These are phyloP conservation scores for Toxicodendron radicans DNA, from an alignment of 345 rosid genomes.

Conservation along the genomic window DNA sequence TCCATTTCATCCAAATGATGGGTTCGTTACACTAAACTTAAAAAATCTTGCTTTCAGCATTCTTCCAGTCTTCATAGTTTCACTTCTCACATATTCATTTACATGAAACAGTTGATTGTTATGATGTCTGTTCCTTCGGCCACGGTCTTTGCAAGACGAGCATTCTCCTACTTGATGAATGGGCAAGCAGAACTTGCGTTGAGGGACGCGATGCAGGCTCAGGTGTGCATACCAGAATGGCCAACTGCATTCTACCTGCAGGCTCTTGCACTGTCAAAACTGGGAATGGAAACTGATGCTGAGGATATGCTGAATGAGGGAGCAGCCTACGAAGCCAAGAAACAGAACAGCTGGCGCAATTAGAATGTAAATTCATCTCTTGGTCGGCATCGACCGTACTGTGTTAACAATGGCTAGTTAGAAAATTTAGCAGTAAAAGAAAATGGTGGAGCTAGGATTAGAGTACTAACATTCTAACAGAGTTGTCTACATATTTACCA, in stretches of 20 bases:
- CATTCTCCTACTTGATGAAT: slow-evolving; percentile 74
- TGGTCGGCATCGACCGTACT: no score
- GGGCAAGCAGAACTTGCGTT: slow-evolving; percentile 86
- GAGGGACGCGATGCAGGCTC: slow-evolving; percentile 99
- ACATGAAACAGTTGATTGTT: slow-evolving; percentile 52
- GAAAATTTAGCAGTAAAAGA: not conserved
- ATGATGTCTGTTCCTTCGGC: slow-evolving; percentile 92
- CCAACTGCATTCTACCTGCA: slow-evolving; percentile 97
- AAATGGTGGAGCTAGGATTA: no score
- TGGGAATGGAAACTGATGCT: slow-evolving; percentile 96
- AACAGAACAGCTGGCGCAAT: slow-evolving; percentile 78
- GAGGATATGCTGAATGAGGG: slow-evolving; percentile 99
- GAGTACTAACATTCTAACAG: no score
- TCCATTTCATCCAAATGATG: no score
- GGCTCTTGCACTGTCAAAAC: slow-evolving; percentile 92
- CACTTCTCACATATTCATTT: no score
- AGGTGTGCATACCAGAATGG: slow-evolving; percentile 93
- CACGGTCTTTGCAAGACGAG: slow-evolving; percentile 70
- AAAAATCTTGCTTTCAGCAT: no score
- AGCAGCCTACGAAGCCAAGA: slow-evolving; percentile 80
- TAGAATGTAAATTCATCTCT: not conserved
- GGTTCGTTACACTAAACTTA: no score
- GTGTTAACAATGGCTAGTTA: no score
- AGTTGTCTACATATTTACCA: no score
- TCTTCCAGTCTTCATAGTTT: no score